A percentile compares a stretch with the other conserved stretches of the same genome.
Evolutionary conservation across 805 yeast species (phyloP).

Genomic region (Saturnispora zaruensis): DNA sequence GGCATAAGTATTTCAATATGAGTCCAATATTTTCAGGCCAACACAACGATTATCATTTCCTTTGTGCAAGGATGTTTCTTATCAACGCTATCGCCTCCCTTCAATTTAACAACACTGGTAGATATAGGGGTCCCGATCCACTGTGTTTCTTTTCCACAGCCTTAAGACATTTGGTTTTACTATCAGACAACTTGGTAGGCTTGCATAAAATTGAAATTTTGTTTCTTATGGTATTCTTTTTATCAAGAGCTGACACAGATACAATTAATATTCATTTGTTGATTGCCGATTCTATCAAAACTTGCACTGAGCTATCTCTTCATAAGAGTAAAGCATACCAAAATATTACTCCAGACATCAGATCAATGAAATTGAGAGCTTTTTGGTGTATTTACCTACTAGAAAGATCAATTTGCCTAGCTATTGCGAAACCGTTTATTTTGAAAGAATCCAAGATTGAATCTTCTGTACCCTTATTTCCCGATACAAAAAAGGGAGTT

Average conservation of each 20-base stretch:
- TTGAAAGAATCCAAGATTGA: slow-evolving; percentile 45
- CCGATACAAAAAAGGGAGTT: slow-evolving; percentile 27
- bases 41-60: slow-evolving; percentile 40
- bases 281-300: slow-evolving; percentile 42
- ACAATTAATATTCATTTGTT: slow-evolving; percentile 45
- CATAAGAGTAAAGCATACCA: slow-evolving; percentile 32
- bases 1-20: slow-evolving; percentile 37
- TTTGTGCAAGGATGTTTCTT: slow-evolving; percentile 49
- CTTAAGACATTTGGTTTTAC: slow-evolving; percentile 43
- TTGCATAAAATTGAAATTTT: slow-evolving; percentile 45
- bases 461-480: slow-evolving; percentile 41
- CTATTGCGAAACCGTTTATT: slow-evolving; percentile 51
- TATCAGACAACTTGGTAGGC: slow-evolving; percentile 30
- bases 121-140: slow-evolving; percentile 47
- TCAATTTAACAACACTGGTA: slow-evolving; percentile 47
- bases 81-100: slow-evolving; percentile 45
- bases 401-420: slow-evolving; percentile 53
- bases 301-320: slow-evolving; percentile 32
- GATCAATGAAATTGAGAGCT: slow-evolving; percentile 39
- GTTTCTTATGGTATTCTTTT: slow-evolving; percentile 43
- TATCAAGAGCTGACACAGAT: slow-evolving; percentile 55
- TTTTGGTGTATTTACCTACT: slow-evolving; percentile 60
- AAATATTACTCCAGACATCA: slow-evolving; percentile 19
- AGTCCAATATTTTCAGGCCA: slow-evolving; percentile 11
- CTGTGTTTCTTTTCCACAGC: slow-evolving; percentile 52